Base-by-base conservation (phyloP, 495 filamentous ascomycete genomes). In the Amphirosellinia nigrospora region DNA sequence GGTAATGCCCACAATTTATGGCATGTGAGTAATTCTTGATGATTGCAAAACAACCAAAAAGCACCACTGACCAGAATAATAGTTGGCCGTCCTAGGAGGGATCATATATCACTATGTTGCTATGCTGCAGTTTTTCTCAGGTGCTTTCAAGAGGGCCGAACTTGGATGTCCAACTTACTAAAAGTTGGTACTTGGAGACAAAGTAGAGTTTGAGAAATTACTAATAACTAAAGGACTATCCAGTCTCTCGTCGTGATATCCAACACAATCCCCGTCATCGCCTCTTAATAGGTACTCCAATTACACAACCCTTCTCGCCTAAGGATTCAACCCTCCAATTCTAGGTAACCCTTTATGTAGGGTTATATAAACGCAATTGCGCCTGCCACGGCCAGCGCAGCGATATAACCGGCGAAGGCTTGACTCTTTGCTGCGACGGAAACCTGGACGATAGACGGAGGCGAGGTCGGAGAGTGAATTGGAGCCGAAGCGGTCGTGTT, bases 1-100 rank as follows among this genome's bases (percentile, higher is more conserved):
- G 96, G 96, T 32, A 93, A 92, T 60, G 94, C 91, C 78, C 96
- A 99, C 80, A 99, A 99, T 80, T 89, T 98, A 30, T 99, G 96
- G 96, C 96, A 99, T 80, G 79, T 97, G 48, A 76, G 76, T 76
- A 62, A 48, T 63, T 46, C 41, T 3, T 28, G 11, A 30, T 39
- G 19, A 43, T 59, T 52, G 26, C 32, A 43, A 59, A 60, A 60
- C 28, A 48, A 38, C 45, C 34, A 0, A 53, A 58, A 19, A 46
- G 36, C 11, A 52, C 32, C 15, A 46, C 75, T 77, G 61, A 77
- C 61, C 13, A 34, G 23, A 23, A 21, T 26, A 58, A 53, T 30
- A 78, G 74, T 46, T 76, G 64, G 96, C 96, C 26, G 96, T 99
- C 30, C 81, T 99, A 32, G 92, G 94, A 23, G 96, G 96, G n/a